Evolutionary conservation across 1,139 yeast genomes (phyloP).

Genomic region (Diutina sp.): DNA sequence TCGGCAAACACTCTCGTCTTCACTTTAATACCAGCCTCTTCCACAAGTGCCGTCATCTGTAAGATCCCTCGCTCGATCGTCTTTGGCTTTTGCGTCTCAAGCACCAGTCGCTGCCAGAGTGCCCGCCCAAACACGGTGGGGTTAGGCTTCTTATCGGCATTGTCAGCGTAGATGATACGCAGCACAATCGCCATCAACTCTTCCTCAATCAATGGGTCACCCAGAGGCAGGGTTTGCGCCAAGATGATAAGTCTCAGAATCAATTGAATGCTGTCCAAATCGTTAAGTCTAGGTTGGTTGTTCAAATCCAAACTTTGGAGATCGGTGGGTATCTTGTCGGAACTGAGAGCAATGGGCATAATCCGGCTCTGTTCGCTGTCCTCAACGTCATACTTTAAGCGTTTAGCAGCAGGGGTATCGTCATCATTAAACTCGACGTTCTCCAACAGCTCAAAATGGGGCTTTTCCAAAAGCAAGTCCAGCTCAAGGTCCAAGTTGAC

Average conservation of each 20-base stretch:
- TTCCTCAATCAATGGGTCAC: conserved; percentile 63
- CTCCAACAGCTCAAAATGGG: conserved; percentile 50
- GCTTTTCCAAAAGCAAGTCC: conserved; percentile 69
- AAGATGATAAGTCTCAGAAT: conserved; percentile 54
- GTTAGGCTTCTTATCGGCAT: conserved; percentile 33
- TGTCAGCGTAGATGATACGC: conserved; percentile 44
- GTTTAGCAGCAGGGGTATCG: conserved; percentile 18
- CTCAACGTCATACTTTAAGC: conserved; percentile 26
- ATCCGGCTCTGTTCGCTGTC: conserved; percentile 21
- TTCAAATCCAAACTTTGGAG: conserved; percentile 63
- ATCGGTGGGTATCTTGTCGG: conserved; percentile 48
- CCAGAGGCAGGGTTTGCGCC: conserved; percentile 61
- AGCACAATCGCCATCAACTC: conserved; percentile 65
- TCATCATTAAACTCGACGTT: conserved; percentile 25
- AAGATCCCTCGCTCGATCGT: conserved; percentile 90
- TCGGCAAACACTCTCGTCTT: conserved; percentile 49
- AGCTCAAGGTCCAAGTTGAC: conserved; percentile 56
- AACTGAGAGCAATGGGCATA: conserved; percentile 48
- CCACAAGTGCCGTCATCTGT: conserved; percentile 87
- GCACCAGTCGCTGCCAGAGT: conserved; percentile 77
- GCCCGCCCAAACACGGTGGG: conserved; percentile 80
- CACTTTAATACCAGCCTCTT: conserved; percentile 70
- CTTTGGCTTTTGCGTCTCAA: conserved; percentile 70
- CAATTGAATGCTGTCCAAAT: conserved; percentile 62
- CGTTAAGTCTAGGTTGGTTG: conserved; percentile 59